phyloP scores from a whole-genome alignment of 179 eudicot genomes.

The Monotropa hypopitys region DNA sequence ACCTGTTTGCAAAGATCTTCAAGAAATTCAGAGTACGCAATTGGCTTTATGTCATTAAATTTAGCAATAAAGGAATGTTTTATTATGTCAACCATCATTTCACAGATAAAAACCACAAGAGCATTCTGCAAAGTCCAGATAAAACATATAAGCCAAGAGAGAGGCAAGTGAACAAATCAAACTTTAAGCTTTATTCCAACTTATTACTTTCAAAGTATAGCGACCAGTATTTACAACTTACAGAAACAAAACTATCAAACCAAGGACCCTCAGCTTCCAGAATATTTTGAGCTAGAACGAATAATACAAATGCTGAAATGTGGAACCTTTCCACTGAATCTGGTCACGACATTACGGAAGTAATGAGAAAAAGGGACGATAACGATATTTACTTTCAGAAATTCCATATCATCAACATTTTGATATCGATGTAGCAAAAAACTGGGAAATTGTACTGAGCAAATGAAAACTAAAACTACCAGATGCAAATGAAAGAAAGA shows the following conservation, averaged over 20 bases:
- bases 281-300: constrained; percentile 87
- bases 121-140: constrained; percentile 62
- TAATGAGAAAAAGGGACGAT: constrained; percentile 5
- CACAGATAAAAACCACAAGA: constrained; percentile 63
- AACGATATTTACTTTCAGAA: background rate
- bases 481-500: background rate
- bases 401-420: background rate
- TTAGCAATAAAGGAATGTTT: constrained; percentile 93
- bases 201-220: background rate
- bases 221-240: constrained; percentile 29
- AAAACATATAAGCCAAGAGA: constrained; percentile 1
- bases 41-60: constrained; percentile 84
- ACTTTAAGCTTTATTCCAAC: background rate
- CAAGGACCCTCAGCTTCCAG: constrained; percentile 94
- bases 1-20: constrained; percentile 99
- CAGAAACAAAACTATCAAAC: constrained; percentile 73
- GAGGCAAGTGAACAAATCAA: background rate
- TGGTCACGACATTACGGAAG: constrained; percentile 24
- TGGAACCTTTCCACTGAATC: constrained; percentile 98
- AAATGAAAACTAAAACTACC: background rate
- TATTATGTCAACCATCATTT: constrained; percentile 72
- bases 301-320: constrained; percentile 74
- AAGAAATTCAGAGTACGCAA: constrained; percentile 79
- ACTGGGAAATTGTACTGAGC: background rate
- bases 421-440: background rate